phyloP scores from a whole-genome alignment of 2,329 filamentous ascomycete species.

The Alternaria longipes region DNA sequence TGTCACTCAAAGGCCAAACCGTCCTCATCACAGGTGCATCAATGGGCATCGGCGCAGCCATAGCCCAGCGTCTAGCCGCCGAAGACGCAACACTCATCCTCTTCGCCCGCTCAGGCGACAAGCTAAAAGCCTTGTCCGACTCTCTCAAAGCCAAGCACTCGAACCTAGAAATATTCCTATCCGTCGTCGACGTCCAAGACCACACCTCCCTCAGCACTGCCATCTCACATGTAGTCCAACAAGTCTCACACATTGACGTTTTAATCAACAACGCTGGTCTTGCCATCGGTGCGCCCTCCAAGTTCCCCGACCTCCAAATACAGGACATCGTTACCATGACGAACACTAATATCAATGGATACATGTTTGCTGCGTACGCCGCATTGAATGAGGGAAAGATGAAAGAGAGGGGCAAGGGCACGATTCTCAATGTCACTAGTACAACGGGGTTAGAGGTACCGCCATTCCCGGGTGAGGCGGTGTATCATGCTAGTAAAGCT shows the following conservation, averaged over 20 bases:
- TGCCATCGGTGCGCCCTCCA: constrained; percentile 57
- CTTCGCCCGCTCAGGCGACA: constrained; percentile 51
- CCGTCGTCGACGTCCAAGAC: constrained; percentile 48
- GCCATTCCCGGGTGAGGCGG: constrained; percentile 60
- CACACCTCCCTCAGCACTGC: constrained; percentile 41
- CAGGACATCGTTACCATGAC: constrained; percentile 57
- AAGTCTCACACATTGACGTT: constrained; percentile 54
- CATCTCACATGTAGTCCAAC: constrained; percentile 29
- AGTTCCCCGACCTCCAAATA: constrained; percentile 56
- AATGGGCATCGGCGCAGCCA: constrained; percentile 60
- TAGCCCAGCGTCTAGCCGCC: constrained; percentile 52
- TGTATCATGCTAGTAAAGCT: constrained; percentile 61
- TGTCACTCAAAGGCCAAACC: constrained; percentile 39
- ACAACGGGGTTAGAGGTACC: constrained; percentile 59
- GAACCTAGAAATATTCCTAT: constrained; percentile 35
- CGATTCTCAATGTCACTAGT: constrained; percentile 61
- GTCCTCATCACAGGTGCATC: constrained; percentile 53
- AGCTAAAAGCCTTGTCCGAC: constrained; percentile 32
- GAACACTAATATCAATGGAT: constrained; percentile 59
- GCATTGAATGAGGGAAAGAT: constrained; percentile 57
- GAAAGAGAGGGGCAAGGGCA: constrained; percentile 50
- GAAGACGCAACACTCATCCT: constrained; percentile 56
- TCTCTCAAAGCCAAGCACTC: constrained; percentile 21
- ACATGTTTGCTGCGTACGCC: constrained; percentile 58
- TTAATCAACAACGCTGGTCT: constrained; percentile 61